Base-by-base conservation (phyloP, 257 asterid genomes). In the Datura wrightii region DNA sequence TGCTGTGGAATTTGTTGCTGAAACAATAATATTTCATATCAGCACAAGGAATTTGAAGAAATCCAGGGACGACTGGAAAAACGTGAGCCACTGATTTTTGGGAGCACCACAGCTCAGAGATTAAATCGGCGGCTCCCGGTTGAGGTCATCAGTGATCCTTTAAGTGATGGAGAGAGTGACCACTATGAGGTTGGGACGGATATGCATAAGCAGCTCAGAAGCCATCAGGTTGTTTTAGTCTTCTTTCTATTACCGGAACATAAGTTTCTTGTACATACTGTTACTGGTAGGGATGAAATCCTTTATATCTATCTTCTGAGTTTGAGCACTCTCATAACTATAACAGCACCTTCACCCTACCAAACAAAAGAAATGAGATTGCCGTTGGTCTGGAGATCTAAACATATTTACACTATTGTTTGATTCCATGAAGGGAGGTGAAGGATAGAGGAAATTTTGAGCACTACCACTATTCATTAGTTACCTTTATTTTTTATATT, bases 31-130 rank as follows among this genome's bases (percentile, higher is more conserved):
- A 78, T 88, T 85, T 83, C 65, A 85, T 79, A 74, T 1, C 94
- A 97, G 99, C 98, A 97, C 85, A 93, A 92, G 90, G 98, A 97
- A 83, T 97, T 97, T 62, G 98, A 97, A 90, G 99, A 94, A 86
- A 95, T 95, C 85, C 92, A 92, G 89, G 94, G 89, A 46, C 95
- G 95, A 82, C 79, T 95, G 82, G 89, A 84, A 76, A 93, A 90
- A 87, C 92, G 97, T 71, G 98, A 91, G 87, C 97, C 97, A 39
- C 85, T 97, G 89, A 92, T 92, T 87, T 85, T 92, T 55, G 98
- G 91, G 13, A 92, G 90, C 84, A 80, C 90, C 71, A 92, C 89
- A 78, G 88, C 93, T 78, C 96, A 92, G 88, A 92, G 93, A 87
- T 90, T 90, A 90, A 94, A 87, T 85, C 91, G 90, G n/a, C 92